A percentile compares a stretch with the other conserved stretches of the same genome.
phyloP scores from a whole-genome alignment of 371 early-diverging fungal species.

The Dinochytrium kinnereticum region DNA sequence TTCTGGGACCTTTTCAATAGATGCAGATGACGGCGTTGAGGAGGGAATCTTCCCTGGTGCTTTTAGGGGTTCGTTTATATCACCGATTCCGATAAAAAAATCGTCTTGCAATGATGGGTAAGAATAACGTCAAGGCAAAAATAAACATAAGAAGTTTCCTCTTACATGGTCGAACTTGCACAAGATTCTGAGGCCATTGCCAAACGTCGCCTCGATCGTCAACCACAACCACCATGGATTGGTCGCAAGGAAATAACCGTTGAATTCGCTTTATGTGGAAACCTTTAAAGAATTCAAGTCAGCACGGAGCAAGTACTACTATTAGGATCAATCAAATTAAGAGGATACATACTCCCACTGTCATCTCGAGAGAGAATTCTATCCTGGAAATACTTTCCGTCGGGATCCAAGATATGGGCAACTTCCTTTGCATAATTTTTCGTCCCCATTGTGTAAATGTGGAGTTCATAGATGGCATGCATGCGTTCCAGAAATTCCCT shows the following conservation, averaged over 20 bases:
- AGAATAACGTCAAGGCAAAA: neutral
- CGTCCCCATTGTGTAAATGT: conserved; percentile 99
- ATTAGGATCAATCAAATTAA: neutral
- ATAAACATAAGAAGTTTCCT: neutral
- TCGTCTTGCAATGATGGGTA: conserved; percentile 56
- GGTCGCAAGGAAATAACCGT: conserved; percentile 94
- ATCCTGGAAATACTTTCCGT: conserved; percentile 77
- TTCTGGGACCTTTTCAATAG: neutral
- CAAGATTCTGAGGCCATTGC: conserved; percentile 89
- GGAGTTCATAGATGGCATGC: conserved; percentile 83
- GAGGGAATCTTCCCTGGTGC: neutral
- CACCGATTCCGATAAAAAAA: conserved; percentile 93
- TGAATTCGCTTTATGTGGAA: conserved; percentile 84
- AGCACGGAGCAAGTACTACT: too few relatives aligned
- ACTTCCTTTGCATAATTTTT: conserved; percentile 93
- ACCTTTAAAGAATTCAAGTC: conserved; percentile 48
- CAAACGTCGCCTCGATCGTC: conserved; percentile 99
- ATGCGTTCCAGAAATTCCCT: conserved; percentile 77
- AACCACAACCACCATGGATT: conserved; percentile 96
- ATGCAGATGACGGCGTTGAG: neutral
- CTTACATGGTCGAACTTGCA: conserved; percentile 89
- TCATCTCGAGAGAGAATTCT: conserved; percentile 97
- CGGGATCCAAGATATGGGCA: conserved; percentile 88
- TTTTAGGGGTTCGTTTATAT: conserved; percentile 77
- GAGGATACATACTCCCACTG: conserved; percentile 75